Conservation (phyloP, 2,329 filamentous ascomycete species). For the Sclerotinia sclerotiorum region DNA sequence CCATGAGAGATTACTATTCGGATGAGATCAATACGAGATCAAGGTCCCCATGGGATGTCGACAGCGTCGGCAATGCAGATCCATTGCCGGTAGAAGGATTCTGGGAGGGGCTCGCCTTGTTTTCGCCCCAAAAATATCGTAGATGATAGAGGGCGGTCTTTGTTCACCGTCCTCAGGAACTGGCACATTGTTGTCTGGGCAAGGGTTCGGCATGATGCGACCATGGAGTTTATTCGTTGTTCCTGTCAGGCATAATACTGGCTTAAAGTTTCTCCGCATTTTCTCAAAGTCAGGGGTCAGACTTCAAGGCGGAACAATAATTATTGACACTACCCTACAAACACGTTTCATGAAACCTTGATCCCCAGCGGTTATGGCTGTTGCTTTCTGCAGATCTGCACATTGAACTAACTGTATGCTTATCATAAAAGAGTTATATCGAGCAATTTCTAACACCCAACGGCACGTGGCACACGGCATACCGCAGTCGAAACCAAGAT, state of each 20-base stretch:
- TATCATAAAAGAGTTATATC: slow-evolving; percentile 3
- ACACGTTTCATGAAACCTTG: slow-evolving; percentile 11
- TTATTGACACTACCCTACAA: background rate
- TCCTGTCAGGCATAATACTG: background rate
- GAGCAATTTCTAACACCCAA: background rate
- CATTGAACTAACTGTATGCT: slow-evolving; percentile 3
- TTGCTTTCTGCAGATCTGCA: slow-evolving; percentile 10
- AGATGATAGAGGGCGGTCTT: slow-evolving; percentile 3
- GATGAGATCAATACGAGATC: slow-evolving; percentile 12
- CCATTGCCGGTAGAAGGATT: background rate
- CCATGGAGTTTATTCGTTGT: background rate
- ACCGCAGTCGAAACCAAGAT: slow-evolving; percentile 14
- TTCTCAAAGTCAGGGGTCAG: background rate
- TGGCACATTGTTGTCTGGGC: background rate
- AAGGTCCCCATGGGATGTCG: slow-evolving; percentile 10
- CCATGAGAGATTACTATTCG: background rate
- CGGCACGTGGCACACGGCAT: slow-evolving; percentile 16
- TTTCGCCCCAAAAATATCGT: background rate
- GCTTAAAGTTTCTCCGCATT: slow-evolving; percentile 8
- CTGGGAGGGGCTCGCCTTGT: background rate
- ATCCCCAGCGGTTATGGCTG: slow-evolving; percentile 4
- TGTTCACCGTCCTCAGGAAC: slow-evolving; percentile 6
- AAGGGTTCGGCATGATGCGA: slow-evolving; percentile 1
- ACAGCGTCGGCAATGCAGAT: slow-evolving; percentile 3
- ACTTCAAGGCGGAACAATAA: background rate